Percentiles rank a stretch among this genome's conserved stretches.
Conservation (phyloP, 73 alveolate genomes). For the Paramecium bursaria region DNA sequence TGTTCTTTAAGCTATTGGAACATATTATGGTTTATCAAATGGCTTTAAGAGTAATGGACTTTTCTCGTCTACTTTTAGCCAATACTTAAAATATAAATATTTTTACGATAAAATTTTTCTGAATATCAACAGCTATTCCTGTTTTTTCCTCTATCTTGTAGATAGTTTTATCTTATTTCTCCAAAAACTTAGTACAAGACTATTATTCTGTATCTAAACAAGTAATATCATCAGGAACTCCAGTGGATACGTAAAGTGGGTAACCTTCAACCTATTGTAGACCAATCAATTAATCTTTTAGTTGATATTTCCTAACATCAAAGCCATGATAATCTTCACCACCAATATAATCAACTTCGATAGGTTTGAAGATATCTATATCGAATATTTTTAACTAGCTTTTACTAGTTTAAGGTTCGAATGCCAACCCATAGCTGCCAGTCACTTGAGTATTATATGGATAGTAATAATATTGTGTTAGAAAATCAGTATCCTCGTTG, state of each 20-base stretch:
- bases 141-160: conserved; percentile 12
- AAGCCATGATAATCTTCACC: not conserved
- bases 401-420: not conserved
- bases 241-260: not conserved
- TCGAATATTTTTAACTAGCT: conserved; percentile 3
- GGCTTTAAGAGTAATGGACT: conserved; percentile 37
- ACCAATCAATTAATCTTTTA: not conserved
- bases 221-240: not conserved
- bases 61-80: conserved; percentile 24
- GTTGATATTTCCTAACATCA: conserved; percentile 5
- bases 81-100: too few relatives aligned
- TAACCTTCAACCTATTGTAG: not conserved
- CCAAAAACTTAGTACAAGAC: not conserved
- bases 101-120: conserved; percentile 5
- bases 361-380: not conserved
- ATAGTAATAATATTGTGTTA: conserved; percentile 9
- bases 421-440: conserved; percentile 54
- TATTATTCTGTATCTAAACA: not conserved
- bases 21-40: not conserved
- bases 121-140: conserved; percentile 5
- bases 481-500: conserved; percentile 8
- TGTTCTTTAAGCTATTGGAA: conserved; percentile 6
- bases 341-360: not conserved
- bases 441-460: not conserved
- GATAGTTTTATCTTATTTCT: not conserved